Conservation (phyloP, 805 yeast genomes). For the Zygosaccharomyces lentus region DNA sequence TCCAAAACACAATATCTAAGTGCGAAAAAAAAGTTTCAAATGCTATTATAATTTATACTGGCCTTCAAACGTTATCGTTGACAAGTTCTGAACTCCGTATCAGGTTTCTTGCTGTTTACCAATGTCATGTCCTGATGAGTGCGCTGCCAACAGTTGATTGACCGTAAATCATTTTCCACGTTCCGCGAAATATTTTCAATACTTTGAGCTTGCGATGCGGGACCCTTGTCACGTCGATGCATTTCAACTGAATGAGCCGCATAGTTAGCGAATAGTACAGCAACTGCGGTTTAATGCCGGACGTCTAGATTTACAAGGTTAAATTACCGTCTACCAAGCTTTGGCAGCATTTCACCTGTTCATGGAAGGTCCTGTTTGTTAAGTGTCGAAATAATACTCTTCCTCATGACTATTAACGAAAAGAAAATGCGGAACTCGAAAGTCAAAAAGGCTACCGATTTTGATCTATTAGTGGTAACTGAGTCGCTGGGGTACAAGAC, state of each 20-base stretch:
- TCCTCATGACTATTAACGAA: conserved; percentile 7
- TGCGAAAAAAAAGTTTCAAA: too few relatives aligned
- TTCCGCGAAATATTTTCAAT: neutral
- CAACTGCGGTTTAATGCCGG: neutral
- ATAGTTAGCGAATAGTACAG: neutral
- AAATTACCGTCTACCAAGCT: neutral
- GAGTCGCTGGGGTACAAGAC: conserved; percentile 73
- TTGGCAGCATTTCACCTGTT: neutral
- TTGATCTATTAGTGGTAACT: conserved; percentile 49
- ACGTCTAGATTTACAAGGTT: neutral
- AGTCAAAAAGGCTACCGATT: conserved; percentile 27
- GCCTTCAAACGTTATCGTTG: neutral
- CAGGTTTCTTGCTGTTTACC: neutral
- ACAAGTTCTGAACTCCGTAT: neutral
- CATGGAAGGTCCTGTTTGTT: neutral
- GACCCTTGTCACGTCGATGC: neutral
- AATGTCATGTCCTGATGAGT: neutral
- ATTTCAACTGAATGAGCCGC: neutral
- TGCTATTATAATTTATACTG: neutral
- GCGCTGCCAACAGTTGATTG: neutral
- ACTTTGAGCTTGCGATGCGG: neutral
- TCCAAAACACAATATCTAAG: too few relatives aligned
- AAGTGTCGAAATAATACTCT: neutral
- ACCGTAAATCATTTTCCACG: neutral
- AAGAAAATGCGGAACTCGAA: conserved; percentile 13